A percentile compares a stretch with the other conserved stretches of the same genome.
Conservation (phyloP, 768 basidiomycete genomes). For the Glaciozyma martinii region DNA sequence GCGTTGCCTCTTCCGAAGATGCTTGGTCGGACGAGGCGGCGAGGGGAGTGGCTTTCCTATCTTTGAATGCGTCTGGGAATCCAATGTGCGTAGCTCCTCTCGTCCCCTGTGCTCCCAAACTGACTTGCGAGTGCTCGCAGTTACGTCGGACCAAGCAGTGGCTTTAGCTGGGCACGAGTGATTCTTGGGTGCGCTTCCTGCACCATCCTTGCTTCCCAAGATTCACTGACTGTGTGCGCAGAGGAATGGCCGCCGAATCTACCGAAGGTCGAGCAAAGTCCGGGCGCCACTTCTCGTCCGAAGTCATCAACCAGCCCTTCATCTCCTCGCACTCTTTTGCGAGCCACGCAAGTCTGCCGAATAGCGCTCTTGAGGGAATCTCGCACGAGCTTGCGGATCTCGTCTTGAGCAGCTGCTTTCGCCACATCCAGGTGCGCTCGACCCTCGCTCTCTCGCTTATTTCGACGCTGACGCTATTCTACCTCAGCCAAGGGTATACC, state of each 20-base stretch:
- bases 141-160: constrained; percentile 16
- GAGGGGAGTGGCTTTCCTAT: constrained; percentile 16
- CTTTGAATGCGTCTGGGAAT: constrained; percentile 8
- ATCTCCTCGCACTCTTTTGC: neutral
- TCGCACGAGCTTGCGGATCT: constrained; percentile 14
- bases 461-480: neutral
- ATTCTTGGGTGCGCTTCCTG: neutral
- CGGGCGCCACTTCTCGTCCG: neutral
- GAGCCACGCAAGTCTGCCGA: neutral
- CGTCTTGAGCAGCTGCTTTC: neutral
- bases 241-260: neutral
- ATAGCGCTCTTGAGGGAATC: constrained; percentile 6
- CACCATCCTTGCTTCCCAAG: neutral
- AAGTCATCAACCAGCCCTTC: neutral
- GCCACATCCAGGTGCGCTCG: constrained; percentile 10
- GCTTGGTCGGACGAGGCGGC: constrained; percentile 9
- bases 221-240: neutral
- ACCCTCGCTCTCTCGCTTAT: neutral
- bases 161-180: constrained; percentile 20
- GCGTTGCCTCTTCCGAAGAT: neutral
- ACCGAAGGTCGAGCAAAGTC: constrained; percentile 1
- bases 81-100: constrained; percentile 1
- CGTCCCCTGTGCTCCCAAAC: no score
- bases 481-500: neutral
- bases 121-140: neutral